Evolutionary conservation across 129 eudicot species (phyloP).

Genomic region (Flaveria bidentis): DNA sequence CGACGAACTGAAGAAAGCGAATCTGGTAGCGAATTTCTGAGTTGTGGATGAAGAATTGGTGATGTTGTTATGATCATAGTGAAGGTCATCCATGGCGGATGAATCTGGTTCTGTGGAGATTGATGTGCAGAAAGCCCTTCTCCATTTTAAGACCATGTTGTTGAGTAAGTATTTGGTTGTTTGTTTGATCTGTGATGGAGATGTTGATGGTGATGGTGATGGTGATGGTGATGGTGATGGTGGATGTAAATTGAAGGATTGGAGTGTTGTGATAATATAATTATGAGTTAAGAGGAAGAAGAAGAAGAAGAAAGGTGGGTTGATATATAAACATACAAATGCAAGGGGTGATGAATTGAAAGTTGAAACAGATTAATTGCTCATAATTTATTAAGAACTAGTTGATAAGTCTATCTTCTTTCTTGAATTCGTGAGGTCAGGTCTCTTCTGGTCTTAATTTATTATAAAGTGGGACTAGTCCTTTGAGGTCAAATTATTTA

Average conservation of each 20-base stretch:
- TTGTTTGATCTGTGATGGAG: too few species aligned
- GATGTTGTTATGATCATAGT: conserved; percentile 1
- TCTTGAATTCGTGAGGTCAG: neutral
- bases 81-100: conserved; percentile 14
- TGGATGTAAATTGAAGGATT: neutral
- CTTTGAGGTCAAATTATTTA: too few species aligned
- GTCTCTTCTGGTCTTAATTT: conserved; percentile 11
- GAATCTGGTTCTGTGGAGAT: conserved; percentile 60
- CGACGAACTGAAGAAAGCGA: conserved; percentile 47
- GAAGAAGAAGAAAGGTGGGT: too few species aligned
- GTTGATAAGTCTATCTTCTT: neutral
- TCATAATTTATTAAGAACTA: neutral
- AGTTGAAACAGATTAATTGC: neutral
- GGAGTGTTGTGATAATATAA: neutral
- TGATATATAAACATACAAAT: conserved; percentile 1
- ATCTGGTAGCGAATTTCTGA: conserved; percentile 40
- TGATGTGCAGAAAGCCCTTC: conserved; percentile 93
- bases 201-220: too few species aligned
- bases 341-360: conserved; percentile 7
- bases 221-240: too few species aligned
- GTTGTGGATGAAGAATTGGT: conserved; percentile 28
- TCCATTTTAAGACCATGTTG: conserved; percentile 83
- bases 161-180: neutral
- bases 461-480: conserved; percentile 18
- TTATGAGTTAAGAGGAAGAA: too few species aligned